A percentile compares a stretch with the other conserved stretches of the same genome.
Evolutionary conservation across 2,329 filamentous ascomycete species (phyloP).

Genomic region (Aspergillus sp.): DNA sequence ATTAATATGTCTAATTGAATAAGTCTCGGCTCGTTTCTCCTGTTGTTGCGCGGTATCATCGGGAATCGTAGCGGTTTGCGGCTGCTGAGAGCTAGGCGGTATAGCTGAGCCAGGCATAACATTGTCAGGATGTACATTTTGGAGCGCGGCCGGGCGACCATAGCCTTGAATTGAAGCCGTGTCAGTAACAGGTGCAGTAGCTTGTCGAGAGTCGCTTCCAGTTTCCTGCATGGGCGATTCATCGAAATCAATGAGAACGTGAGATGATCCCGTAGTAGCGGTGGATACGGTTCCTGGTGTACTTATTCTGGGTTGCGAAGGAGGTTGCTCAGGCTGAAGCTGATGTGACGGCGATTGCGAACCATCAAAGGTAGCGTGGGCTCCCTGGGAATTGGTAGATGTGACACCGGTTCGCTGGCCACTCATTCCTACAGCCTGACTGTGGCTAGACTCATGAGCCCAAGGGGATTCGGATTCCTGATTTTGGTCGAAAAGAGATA

Average conservation of each 20-base stretch:
- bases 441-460: conserved; percentile 21
- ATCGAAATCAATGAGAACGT: conserved; percentile 34
- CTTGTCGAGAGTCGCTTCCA: conserved; percentile 9
- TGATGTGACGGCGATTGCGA: background rate
- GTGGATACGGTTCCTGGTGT: conserved; percentile 25
- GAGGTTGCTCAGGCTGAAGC: conserved; percentile 11
- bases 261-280: conserved; percentile 30
- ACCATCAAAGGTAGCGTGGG: conserved; percentile 1
- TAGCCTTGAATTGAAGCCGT: background rate
- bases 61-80: conserved; percentile 18
- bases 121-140: background rate
- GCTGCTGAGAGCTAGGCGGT: conserved; percentile 6
- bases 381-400: conserved; percentile 14
- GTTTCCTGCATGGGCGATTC: conserved; percentile 9
- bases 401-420: conserved; percentile 13
- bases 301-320: conserved; percentile 19
- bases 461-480: conserved; percentile 28
- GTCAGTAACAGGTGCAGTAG: conserved; percentile 15
- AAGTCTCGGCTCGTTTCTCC: conserved; percentile 68
- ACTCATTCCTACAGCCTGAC: conserved; percentile 8
- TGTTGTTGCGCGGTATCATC: conserved; percentile 36
- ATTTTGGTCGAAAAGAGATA: conserved; percentile 36
- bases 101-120: conserved; percentile 5
- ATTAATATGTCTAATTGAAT: conserved; percentile 86
- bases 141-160: background rate